Conservation (phyloP, 1,139 yeast genomes). For the Yamadazyma diddensiae region DNA sequence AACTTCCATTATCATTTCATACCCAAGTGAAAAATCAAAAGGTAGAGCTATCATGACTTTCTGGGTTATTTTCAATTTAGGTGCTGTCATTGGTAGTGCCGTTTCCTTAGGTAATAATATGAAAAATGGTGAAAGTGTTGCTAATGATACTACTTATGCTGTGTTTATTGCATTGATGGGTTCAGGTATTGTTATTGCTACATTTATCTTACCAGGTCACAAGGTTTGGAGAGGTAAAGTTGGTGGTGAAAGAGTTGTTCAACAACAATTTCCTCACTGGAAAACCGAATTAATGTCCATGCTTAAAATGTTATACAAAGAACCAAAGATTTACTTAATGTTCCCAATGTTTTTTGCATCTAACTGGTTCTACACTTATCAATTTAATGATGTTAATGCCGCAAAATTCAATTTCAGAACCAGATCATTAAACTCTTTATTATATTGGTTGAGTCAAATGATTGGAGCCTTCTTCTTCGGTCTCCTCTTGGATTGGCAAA, state of each 20-base stretch:
- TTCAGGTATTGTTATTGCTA: constrained; percentile 38
- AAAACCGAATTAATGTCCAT: constrained; percentile 44
- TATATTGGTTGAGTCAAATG: constrained; percentile 63
- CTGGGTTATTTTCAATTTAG: constrained; percentile 64
- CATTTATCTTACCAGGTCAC: constrained; percentile 46
- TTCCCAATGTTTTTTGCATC: constrained; percentile 64
- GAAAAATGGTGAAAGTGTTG: constrained; percentile 34
- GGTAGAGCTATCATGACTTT: constrained; percentile 55
- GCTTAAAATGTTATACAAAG: constrained; percentile 36
- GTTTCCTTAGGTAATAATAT: constrained; percentile 55
- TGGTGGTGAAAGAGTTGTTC: constrained; percentile 45
- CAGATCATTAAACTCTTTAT: constrained; percentile 56
- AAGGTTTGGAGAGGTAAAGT: constrained; percentile 49
- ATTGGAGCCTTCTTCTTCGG: constrained; percentile 54
- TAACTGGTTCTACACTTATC: constrained; percentile 66
- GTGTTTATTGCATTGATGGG: constrained; percentile 58
- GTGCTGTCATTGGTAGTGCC: constrained; percentile 58
- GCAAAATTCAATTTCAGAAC: constrained; percentile 58
- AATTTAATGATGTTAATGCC: constrained; percentile 56
- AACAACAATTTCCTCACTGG: constrained; percentile 45
- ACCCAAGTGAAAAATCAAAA: constrained; percentile 54
- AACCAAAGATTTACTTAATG: constrained; percentile 46
- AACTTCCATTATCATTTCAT: constrained; percentile 55
- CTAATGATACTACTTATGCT: constrained; percentile 53
- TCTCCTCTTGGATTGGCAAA: constrained; percentile 40